Conservation (phyloP, 1,139 yeast genomes). For the Kurtzmaniella quercitrusa region DNA sequence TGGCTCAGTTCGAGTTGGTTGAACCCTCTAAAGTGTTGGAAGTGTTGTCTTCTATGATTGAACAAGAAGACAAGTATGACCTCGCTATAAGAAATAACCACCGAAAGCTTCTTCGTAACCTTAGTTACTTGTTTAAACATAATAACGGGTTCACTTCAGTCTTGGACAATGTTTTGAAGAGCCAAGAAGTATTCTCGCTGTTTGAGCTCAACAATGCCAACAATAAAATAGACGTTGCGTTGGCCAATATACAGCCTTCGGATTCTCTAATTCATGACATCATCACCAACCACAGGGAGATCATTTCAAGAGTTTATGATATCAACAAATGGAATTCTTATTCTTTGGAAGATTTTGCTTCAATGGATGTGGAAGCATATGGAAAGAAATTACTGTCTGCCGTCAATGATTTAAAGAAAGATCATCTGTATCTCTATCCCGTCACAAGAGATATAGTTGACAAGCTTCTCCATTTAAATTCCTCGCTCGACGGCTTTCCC, state of each 20-base stretch:
- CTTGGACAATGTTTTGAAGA: conserved; percentile 33
- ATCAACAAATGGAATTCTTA: conserved; percentile 6
- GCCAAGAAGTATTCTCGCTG: conserved; percentile 23
- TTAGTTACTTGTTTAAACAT: conserved; percentile 27
- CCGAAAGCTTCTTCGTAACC: conserved; percentile 27
- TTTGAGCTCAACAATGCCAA: conserved; percentile 16
- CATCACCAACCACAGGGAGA: not conserved
- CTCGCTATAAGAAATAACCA: conserved; percentile 19
- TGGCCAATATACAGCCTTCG: not conserved
- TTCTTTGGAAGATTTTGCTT: conserved; percentile 13
- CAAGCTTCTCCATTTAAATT: conserved; percentile 15
- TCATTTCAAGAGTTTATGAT: conserved; percentile 2
- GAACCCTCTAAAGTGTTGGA: conserved; percentile 11
- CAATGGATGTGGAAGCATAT: conserved; percentile 9
- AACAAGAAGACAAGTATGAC: conserved; percentile 9
- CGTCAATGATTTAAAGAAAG: not conserved
- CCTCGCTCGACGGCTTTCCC: conserved; percentile 19
- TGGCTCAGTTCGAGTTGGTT: conserved; percentile 14
- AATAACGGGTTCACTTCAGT: conserved; percentile 30
- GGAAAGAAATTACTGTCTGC: conserved; percentile 7
- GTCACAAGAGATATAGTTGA: conserved; percentile 12
- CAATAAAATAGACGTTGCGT: not conserved
- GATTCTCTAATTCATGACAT: not conserved
- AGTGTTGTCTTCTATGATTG: conserved; percentile 11
- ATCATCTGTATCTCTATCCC: conserved; percentile 11